Base-by-base conservation (phyloP, 108 stramenopile species). In the Ochromonas danica region DNA sequence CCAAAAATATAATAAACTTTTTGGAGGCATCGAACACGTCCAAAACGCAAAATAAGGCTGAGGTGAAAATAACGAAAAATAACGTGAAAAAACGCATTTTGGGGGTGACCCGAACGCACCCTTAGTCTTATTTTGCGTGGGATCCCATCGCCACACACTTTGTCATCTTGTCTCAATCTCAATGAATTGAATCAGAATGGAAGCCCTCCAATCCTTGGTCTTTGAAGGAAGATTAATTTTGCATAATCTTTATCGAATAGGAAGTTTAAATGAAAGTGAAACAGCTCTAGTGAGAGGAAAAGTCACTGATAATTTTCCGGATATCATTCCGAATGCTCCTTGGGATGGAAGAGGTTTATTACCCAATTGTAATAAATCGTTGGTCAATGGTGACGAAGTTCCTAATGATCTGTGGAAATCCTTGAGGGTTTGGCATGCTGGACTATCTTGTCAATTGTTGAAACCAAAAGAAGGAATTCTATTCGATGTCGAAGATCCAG, bases 391-490 rank as follows among this genome's bases (percentile, higher is more conserved):
- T 51, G 45, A 51, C 22, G 45, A 51, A 51, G 45, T 51, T 14
- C 45, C 6, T 51, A 22, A 22, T 51, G 45, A 51, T 51, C 45
- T 14, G 22, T 51, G 45, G 45, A 51, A 51, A 6, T 51, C 45
- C 22, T 51, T 51, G 45, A 6, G 22, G 22, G 45, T 51, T 6
- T 51, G 45, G 45, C 45, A 51, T 51, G 45, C 45, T 51, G 45
- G 45, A 51, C 45, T 51, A 51, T 51, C 45, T 51, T 51, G 45
- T 22, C 45, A 51, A 51, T 51, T 51, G 45, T 51, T 51, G 45
- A 51, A 51, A 51, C 45, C 45, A 51, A 51, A 51, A 22, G 14
- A 51, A 51, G 45, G 45, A 6, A 51, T 51, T 51, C 45, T 51
- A 14, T 51, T 51, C 45, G 45, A 51, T 51, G 45, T 51, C 22